Evolutionary conservation across 2,329 filamentous ascomycete genomes (phyloP), one percentile per base, ranked within the genome.

Genomic region (Dendryphion nanum): DNA sequence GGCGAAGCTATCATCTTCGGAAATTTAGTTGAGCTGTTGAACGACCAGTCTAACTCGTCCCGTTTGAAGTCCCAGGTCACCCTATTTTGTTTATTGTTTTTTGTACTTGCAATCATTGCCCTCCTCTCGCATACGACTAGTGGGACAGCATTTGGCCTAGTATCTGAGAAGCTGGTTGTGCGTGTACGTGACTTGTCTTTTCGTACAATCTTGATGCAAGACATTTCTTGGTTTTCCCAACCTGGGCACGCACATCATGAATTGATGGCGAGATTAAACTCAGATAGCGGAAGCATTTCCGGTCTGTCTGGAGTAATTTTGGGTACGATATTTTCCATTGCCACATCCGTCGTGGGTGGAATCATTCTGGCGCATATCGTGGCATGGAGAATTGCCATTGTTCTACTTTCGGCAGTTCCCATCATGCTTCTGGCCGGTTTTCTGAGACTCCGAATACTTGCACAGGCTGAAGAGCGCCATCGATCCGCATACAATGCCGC

Each of bases 401-500:
- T 76, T 1, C 50, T 75, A 5, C 60, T 76, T n/a, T 63, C 66
- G 14, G 71, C 70, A 2, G 70, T 75, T 0, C 73, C 73, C 0
- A 49, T 76, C 23, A 71, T 76, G 64, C 45, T 75, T 4, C 45
- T 70, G 1, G 66, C 64, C 16, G 73, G 73, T 0, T 75, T 69
- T 42, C 52, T 72, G 15, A 64, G 73, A 28, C 60, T 76, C 8
- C 64, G 69, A 4, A 67, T 75, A 4, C 59, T 76, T 12, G 74
- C 78, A 2, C 72, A 75, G 24, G 81, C 83, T 33, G 79, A 86
- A 44, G 73, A 77, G 38, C 75, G 77, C 12, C 81, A 85, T 47
- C 77, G 81, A 28, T 76, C 75, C 17, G 81, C 83, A 2, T 87
- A 83, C 48, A 74, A 77, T 5, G 74, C 75, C 30, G 81, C 83